Conservation (phyloP, 2,329 filamentous ascomycete genomes). For the Aureobasidium pullulans region DNA sequence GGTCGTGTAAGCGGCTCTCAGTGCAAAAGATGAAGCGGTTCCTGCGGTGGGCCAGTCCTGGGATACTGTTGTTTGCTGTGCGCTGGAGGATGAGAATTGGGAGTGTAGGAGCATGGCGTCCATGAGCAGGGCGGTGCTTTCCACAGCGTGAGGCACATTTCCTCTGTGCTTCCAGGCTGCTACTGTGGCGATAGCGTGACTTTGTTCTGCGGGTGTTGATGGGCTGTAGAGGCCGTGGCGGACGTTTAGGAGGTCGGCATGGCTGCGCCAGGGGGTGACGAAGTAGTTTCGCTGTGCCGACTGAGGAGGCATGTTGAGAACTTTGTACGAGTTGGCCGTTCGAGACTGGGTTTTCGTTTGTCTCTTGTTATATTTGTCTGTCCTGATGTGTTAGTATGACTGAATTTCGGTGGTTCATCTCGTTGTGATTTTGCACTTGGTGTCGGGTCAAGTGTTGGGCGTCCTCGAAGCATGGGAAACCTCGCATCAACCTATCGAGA, state of each 20-base stretch:
- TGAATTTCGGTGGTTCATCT: too few relatives aligned
- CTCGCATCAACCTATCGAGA: too few relatives aligned
- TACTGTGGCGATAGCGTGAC: constrained; percentile 13
- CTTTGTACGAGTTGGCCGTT: neutral
- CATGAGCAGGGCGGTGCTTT: constrained; percentile 67
- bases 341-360: too few relatives aligned
- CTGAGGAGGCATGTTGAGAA: constrained; percentile 1
- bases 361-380: neutral
- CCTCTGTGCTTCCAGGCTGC: constrained; percentile 61
- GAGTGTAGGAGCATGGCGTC: constrained; percentile 62
- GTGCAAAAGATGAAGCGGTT: constrained; percentile 8
- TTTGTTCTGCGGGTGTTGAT: constrained; percentile 25
- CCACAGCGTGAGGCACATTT: constrained; percentile 69
- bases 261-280: constrained; percentile 66
- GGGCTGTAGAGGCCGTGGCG: constrained; percentile 56
- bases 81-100: constrained; percentile 54
- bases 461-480: too few relatives aligned
- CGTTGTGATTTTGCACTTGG: too few relatives aligned
- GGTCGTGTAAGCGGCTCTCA: constrained; percentile 63
- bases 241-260: constrained; percentile 57
- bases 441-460: too few relatives aligned
- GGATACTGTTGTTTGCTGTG: constrained; percentile 29
- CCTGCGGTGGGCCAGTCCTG: neutral
- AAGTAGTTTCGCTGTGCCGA: constrained; percentile 41
- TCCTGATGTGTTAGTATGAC: neutral